A percentile compares a stretch with the other conserved stretches of the same genome.
phyloP scores from a whole-genome alignment of 2,329 filamentous ascomycete genomes.

The Apiospora arundinis region DNA sequence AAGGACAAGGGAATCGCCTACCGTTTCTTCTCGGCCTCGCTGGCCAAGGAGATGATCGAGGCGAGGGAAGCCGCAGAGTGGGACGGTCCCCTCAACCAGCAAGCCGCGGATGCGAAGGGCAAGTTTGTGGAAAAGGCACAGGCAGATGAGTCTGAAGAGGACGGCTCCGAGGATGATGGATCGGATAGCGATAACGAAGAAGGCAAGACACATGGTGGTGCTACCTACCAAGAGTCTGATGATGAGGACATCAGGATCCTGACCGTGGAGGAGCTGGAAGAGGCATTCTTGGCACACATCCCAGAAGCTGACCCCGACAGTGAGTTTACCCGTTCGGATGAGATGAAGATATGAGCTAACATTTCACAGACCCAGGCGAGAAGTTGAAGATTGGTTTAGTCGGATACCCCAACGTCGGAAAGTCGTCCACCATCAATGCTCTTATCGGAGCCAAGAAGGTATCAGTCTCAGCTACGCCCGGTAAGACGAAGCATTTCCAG shows the following conservation, averaged over 20 bases:
- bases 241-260: constrained; percentile 78
- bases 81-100: constrained; percentile 42
- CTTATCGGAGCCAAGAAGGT: constrained; percentile 99
- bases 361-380: constrained; percentile 49
- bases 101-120: constrained; percentile 41
- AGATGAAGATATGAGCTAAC: constrained; percentile 30
- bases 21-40: constrained; percentile 92
- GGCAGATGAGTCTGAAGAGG: constrained; percentile 27
- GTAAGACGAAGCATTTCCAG: constrained; percentile 99
- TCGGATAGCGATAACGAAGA: constrained; percentile 43
- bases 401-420: constrained; percentile 98
- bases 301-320: constrained; percentile 61
- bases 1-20: constrained; percentile 82
- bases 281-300: constrained; percentile 81
- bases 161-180: not conserved
- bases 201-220: constrained; percentile 41
- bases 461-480: constrained; percentile 94
- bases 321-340: constrained; percentile 40
- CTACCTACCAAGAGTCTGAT: constrained; percentile 46
- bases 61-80: constrained; percentile 61
- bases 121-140: constrained; percentile 16
- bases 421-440: constrained; percentile 98
- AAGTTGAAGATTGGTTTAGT: constrained; percentile 93
- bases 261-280: constrained; percentile 90
- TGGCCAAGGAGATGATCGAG: constrained; percentile 91